phyloP scores from a whole-genome alignment of 2,329 filamentous ascomycete genomes.

The Xylariaceae sp. region DNA sequence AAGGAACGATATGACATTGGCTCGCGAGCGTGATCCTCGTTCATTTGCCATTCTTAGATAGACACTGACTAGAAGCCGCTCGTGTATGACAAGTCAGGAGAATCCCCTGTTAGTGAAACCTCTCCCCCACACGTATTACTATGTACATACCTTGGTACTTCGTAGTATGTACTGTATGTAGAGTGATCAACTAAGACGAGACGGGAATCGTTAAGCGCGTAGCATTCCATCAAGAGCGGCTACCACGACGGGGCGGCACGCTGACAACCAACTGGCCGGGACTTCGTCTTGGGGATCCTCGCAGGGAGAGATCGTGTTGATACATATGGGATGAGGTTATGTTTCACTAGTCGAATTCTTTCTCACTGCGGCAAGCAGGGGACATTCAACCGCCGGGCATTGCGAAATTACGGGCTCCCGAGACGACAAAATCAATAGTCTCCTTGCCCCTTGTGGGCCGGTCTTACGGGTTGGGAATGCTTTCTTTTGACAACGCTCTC shows the following conservation, averaged over 20 bases:
- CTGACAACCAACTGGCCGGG: slow-evolving; percentile 31
- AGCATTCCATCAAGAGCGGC: slow-evolving; percentile 29
- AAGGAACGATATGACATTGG: not conserved
- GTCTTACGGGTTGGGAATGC: not conserved
- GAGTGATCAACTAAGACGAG: slow-evolving; percentile 23
- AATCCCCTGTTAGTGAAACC: not conserved
- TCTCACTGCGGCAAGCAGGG: slow-evolving; percentile 1
- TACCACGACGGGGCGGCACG: slow-evolving; percentile 31
- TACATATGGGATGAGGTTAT: slow-evolving; percentile 2
- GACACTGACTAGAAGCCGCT: not conserved
- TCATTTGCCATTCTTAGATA: not conserved
- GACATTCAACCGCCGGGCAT: not conserved
- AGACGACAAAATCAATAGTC: not conserved
- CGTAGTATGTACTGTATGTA: too few relatives aligned
- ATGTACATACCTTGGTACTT: too few relatives aligned
- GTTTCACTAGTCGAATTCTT: slow-evolving; percentile 6
- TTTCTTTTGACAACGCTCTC: not conserved
- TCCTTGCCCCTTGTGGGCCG: too few relatives aligned
- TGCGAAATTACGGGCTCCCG: not conserved
- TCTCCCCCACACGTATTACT: slow-evolving; percentile 13
- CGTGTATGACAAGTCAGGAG: too few relatives aligned
- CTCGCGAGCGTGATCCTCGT: not conserved
- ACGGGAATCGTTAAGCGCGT: slow-evolving; percentile 32
- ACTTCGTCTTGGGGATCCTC: slow-evolving; percentile 9
- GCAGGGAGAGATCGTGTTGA: slow-evolving; percentile 12